phyloP scores from a whole-genome alignment of 805 yeast species.

The Komagataella populi region DNA sequence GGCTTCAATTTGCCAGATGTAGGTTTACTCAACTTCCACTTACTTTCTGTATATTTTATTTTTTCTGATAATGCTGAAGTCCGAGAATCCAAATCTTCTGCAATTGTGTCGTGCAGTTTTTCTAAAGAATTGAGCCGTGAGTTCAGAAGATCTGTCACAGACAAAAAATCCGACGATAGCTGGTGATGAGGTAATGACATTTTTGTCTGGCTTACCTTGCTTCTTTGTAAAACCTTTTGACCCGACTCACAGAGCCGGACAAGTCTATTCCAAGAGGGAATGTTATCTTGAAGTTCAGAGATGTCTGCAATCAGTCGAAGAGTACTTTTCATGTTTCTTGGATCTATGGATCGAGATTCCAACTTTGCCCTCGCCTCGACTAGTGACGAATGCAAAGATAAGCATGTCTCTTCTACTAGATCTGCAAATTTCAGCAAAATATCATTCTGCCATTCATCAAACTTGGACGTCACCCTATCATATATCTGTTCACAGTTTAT shows the following conservation, averaged over 20 bases:
- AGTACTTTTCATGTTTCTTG: conserved; percentile 23
- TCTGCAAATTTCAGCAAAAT: conserved; percentile 26
- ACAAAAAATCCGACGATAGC: conserved; percentile 31
- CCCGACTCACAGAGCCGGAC: conserved; percentile 15
- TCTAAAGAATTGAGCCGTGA: conserved; percentile 23
- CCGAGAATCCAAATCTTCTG: conserved; percentile 27
- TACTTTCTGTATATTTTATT: conserved; percentile 15
- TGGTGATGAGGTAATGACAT: conserved; percentile 57
- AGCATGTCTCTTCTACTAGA: conserved; percentile 19
- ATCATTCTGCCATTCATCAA: conserved; percentile 44
- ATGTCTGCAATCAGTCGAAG: conserved; percentile 24
- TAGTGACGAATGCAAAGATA: conserved; percentile 17
- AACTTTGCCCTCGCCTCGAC: conserved; percentile 18
- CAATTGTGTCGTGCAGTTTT: conserved; percentile 25
- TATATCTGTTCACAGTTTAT: background rate
- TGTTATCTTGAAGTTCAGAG: conserved; percentile 14
- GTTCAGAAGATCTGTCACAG: conserved; percentile 24
- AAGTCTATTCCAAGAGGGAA: conserved; percentile 9
- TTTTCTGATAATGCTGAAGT: conserved; percentile 19
- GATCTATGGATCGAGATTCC: conserved; percentile 21
- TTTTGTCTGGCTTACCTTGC: conserved; percentile 31
- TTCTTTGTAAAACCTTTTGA: conserved; percentile 15
- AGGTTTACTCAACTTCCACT: conserved; percentile 40
- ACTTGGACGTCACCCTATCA: conserved; percentile 19
- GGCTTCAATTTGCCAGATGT: conserved; percentile 21